phyloP scores from a whole-genome alignment of 306 rosid species.

The Castanea sativa region DNA sequence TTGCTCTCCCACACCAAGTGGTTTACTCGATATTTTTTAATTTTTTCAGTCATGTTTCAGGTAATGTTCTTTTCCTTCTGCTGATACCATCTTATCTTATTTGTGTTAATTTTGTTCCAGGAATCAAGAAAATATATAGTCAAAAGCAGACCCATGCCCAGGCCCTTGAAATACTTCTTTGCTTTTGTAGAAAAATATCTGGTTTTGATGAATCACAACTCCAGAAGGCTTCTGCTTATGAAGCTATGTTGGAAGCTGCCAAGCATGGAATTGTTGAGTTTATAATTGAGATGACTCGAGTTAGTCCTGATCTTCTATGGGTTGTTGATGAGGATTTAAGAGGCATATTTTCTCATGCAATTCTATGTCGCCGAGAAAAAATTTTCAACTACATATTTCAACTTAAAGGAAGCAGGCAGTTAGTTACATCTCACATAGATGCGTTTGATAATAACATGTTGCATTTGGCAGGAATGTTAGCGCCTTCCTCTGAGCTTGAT shows the following conservation, averaged over 20 bases:
- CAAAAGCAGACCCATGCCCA: conserved; percentile 1
- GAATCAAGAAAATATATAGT: not conserved
- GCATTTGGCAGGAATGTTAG: conserved; percentile 48
- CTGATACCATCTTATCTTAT: too few species aligned
- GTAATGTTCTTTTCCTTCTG: too few species aligned
- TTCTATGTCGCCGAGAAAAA: conserved; percentile 4
- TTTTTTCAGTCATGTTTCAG: too few species aligned
- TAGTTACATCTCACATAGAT: conserved; percentile 12
- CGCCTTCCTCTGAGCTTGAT: conserved; percentile 27
- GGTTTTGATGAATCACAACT: conserved; percentile 3
- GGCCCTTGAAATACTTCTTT: not conserved
- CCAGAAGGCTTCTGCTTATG: not conserved
- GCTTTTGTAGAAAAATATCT: not conserved
- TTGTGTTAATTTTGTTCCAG: not conserved
- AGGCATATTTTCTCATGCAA: conserved; percentile 14
- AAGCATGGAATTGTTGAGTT: conserved; percentile 10
- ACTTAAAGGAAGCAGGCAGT: not conserved
- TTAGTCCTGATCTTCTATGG: conserved; percentile 5
- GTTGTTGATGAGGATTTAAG: conserved; percentile 8
- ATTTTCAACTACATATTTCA: conserved; percentile 4
- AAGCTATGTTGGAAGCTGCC: conserved; percentile 15
- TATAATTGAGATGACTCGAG: not conserved
- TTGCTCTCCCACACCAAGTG: too few species aligned
- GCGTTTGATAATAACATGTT: conserved; percentile 41
- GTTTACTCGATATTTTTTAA: not conserved